A percentile compares a stretch with the other conserved stretches of the same genome.
Evolutionary conservation across 1,284 basidiomycete species (phyloP).

Genomic region (Cryptococcus floricola): DNA sequence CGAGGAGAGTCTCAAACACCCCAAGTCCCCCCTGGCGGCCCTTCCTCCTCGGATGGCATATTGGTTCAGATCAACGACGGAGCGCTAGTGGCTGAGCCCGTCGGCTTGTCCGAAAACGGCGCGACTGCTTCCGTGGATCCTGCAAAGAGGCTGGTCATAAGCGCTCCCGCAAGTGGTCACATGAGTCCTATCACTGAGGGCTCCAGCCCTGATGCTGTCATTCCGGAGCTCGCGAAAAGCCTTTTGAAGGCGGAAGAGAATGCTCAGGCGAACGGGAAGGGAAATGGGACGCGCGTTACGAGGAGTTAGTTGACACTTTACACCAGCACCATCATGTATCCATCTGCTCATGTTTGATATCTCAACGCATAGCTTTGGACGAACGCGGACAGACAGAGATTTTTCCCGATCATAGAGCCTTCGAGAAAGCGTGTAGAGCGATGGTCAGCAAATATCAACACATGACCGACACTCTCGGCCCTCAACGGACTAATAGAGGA

Average conservation of each 20-base stretch:
- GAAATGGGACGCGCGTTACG: not conserved
- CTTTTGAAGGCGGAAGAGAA: conserved; percentile 1
- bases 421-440: conserved; percentile 7
- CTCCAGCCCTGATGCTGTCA: not conserved
- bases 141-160: conserved; percentile 6
- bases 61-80: conserved; percentile 34
- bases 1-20: conserved; percentile 2
- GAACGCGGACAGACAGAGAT: not conserved
- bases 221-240: no score
- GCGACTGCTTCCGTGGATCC: not conserved
- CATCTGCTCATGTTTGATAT: not conserved
- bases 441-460: conserved; percentile 7
- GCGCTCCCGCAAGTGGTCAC: not conserved
- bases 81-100: conserved; percentile 30
- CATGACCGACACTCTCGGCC: conserved; percentile 5
- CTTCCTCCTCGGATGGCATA: conserved; percentile 22
- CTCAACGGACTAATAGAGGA: conserved; percentile 23
- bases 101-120: conserved; percentile 11
- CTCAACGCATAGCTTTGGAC: not conserved
- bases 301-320: conserved; percentile 10
- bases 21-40: not conserved
- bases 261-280: conserved; percentile 3
- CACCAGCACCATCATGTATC: not conserved
- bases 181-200: conserved; percentile 4
- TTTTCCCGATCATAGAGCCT: conserved; percentile 6